Conservation (phyloP, 2,329 filamentous ascomycete genomes). For the Macrophomina tecta region DNA sequence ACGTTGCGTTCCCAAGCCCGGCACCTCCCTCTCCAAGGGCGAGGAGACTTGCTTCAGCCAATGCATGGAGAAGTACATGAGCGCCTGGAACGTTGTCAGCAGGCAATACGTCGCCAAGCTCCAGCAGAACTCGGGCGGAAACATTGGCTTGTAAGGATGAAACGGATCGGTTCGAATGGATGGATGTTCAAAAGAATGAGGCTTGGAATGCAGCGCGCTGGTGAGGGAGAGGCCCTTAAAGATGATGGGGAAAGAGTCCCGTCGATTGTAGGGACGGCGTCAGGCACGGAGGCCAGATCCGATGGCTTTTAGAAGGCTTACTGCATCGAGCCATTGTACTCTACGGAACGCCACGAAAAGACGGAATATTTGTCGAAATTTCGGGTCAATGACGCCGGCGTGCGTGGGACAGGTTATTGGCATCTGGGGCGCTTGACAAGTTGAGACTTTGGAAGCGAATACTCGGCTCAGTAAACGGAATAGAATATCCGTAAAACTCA, state of each 20-base stretch:
- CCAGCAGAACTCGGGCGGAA: constrained; percentile 39
- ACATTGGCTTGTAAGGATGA: constrained; percentile 4
- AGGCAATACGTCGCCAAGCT: constrained; percentile 57
- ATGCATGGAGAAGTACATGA: constrained; percentile 65
- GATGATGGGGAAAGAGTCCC: background rate
- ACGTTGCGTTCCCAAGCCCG: constrained; percentile 60
- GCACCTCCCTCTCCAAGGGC: constrained; percentile 55
- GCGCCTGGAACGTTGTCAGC: constrained; percentile 58
- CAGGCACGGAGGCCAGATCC: background rate
- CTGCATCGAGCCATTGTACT: constrained; percentile 13
- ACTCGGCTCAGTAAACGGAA: background rate
- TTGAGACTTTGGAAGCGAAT: background rate
- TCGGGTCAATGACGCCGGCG: constrained; percentile 2
- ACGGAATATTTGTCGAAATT: background rate
- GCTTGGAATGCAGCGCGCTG: no score
- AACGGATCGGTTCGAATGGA: no score
- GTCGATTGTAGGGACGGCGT: background rate
- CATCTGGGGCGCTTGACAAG: background rate
- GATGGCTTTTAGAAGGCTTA: background rate
- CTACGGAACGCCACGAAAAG: constrained; percentile 2
- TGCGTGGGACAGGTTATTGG: constrained; percentile 6
- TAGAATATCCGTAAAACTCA: background rate
- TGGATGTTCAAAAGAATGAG: no score
- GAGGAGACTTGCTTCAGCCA: constrained; percentile 57
- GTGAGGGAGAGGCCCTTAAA: background rate